Base-by-base conservation (phyloP, 2,329 filamentous ascomycete genomes). In the Diplodia mutila region DNA sequence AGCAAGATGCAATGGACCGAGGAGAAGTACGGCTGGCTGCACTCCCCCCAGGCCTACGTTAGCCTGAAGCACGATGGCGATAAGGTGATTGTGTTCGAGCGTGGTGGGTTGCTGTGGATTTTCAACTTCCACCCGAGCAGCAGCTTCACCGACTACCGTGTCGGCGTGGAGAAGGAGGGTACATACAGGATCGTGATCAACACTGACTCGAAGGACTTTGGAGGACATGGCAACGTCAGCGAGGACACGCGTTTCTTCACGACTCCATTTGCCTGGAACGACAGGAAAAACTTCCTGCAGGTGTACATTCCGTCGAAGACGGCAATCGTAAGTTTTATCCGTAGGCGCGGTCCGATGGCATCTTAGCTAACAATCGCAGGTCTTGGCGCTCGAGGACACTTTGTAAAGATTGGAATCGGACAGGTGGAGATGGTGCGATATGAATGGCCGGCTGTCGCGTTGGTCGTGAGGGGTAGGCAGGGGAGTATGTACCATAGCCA, bases 11-110 rank as follows among this genome's bases (percentile, higher is more conserved):
- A 99, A 80, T 84, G 87, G 70, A 89, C 89, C 0, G 95, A 99
- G 79, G 87, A 88, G 69, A 94, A 93, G 79, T 96, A 94, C 76
- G 93, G 94, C 71, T 99, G 95, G 95, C 85, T 99, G 46, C 89
- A 92, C 76, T 83, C 91, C 0, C 82, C 90, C 0, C 94, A 98
- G 80, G 95, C 94, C 0, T 97, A 95, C 78, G 90, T 99, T 75
- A 95, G 91, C 69, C 85, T 98, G 72, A 99, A 98, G 86, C 89
- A 99, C 77, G 93, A 98, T 76, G 84, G 80, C 23, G 95, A 99
- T 82, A 99, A 98, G 82, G 90, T 98, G 52, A 88, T 99, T 71
- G 94, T 97, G 3, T 99, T 97, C 77, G 95, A 99, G 83, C 88
- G 95, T 37, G 95, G 89, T 1, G 94, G 94, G 0, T 82, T 97